Percentiles rank a stretch among this genome's conserved stretches.
Evolutionary conservation across 305 asterid species (phyloP).

Genomic region (Ajuga reptans): DNA sequence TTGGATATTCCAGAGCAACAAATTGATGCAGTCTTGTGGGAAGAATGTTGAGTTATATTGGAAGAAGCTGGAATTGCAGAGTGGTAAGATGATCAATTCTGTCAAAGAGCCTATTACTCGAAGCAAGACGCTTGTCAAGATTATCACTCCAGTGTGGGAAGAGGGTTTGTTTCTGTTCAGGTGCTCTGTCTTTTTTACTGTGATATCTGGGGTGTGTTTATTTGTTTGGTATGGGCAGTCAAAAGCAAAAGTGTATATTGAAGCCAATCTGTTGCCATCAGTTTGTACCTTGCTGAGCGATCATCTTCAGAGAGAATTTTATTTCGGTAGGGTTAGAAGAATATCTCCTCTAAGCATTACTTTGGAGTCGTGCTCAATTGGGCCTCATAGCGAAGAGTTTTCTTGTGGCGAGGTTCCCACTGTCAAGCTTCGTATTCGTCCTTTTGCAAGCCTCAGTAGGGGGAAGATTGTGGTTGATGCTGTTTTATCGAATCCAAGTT

Average conservation of each 20-base stretch:
- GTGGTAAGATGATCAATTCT: conserved; percentile 55
- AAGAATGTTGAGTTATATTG: conserved; percentile 53
- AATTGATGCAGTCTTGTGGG: conserved; percentile 56
- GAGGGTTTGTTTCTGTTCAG: conserved; percentile 87
- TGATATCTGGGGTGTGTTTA: conserved; percentile 78
- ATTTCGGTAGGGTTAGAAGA: conserved; percentile 82
- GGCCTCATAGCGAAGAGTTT: conserved; percentile 85
- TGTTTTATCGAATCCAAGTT: conserved; percentile 61
- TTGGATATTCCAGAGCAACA: conserved; percentile 62
- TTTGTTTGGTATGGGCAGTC: conserved; percentile 77
- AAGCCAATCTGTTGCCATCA: conserved; percentile 74
- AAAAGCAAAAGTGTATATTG: conserved; percentile 69
- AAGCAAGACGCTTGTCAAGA: conserved; percentile 55
- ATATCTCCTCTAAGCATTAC: conserved; percentile 91
- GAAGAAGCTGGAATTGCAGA: conserved; percentile 55
- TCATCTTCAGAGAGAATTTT: conserved; percentile 69
- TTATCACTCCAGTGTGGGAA: conserved; percentile 67
- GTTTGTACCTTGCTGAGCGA: conserved; percentile 64
- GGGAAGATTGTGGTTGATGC: conserved; percentile 92
- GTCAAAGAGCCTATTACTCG: conserved; percentile 60
- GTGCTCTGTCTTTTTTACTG: conserved; percentile 69
- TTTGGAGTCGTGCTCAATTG: conserved; percentile 83
- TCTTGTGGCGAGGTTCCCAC: conserved; percentile 84
- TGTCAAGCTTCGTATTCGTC: conserved; percentile 75
- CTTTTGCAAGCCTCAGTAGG: conserved; percentile 85